These are phyloP conservation scores for Detonula confervacea DNA, from an alignment of 352 stramenopile species.

Conservation along the genomic window DNA sequence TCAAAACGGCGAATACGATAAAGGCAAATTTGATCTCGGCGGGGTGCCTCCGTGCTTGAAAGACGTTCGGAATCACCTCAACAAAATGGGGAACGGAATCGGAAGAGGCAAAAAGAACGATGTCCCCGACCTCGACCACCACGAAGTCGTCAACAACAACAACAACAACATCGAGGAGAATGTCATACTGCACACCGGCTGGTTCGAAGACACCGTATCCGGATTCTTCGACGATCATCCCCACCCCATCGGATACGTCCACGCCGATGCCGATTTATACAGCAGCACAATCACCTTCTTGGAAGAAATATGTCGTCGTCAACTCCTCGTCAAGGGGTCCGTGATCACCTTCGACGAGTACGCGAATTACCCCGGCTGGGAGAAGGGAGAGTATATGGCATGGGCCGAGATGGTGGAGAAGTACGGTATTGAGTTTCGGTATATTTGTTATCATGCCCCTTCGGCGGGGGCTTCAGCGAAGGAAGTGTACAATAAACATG, in stretches of 20 bases:
- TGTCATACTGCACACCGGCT: conserved; percentile 36
- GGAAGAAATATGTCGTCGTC: conserved; percentile 5
- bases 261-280: conserved; percentile 54
- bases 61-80: not conserved
- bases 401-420: conserved; percentile 27
- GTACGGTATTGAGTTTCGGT: conserved; percentile 2
- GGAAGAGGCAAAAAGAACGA: not conserved
- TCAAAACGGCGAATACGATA: conserved; percentile 24
- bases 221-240: conserved; percentile 19
- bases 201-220: conserved; percentile 49
- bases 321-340: conserved; percentile 25
- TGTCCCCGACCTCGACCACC: no score
- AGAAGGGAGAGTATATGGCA: conserved; percentile 38
- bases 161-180: not conserved
- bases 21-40: conserved; percentile 5
- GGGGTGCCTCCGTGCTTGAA: not conserved
- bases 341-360: conserved; percentile 50
- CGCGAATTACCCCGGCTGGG: conserved; percentile 42
- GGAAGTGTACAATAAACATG: not conserved
- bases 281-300: conserved; percentile 35
- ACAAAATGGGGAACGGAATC: not conserved
- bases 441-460: not conserved
- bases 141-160: not conserved
- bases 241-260: conserved; percentile 38
- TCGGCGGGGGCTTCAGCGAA: not conserved